phyloP scores from a whole-genome alignment of 331 rosid species.

The Cucumis variabilis region DNA sequence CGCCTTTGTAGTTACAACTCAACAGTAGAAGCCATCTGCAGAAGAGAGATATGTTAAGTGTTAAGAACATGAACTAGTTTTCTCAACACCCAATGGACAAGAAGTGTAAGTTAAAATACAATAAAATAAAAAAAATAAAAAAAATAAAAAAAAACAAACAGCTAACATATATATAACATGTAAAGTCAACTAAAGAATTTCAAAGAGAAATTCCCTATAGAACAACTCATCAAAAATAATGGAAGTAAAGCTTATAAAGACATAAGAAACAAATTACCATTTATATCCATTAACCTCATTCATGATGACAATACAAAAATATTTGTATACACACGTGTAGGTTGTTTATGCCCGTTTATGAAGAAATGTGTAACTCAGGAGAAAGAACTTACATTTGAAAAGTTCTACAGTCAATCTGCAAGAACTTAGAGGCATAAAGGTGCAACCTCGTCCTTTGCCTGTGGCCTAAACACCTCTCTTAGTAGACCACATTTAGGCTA shows the following conservation, averaged over 20 bases:
- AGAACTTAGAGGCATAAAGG: too few species aligned
- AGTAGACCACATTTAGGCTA: too few species aligned
- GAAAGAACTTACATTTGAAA: not conserved
- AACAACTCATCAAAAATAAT: not conserved
- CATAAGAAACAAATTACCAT: not conserved
- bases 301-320: not conserved
- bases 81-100: not conserved
- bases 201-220: not conserved
- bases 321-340: not conserved
- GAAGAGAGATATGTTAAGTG: not conserved
- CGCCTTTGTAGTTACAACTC: not conserved
- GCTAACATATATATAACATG: not conserved
- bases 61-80: not conserved
- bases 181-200: not conserved
- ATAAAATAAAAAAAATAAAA: not conserved
- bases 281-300: conserved; percentile 15
- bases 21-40: conserved; percentile 16
- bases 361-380: not conserved
- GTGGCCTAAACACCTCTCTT: too few species aligned
- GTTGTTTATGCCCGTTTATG: not conserved
- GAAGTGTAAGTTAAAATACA: not conserved
- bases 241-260: not conserved
- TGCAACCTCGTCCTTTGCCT: too few species aligned
- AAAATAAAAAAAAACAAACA: too few species aligned
- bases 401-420: not conserved